These are phyloP conservation scores for Erysimum pusillum DNA, from an alignment of 441 rosid species.

Conservation along the genomic window DNA sequence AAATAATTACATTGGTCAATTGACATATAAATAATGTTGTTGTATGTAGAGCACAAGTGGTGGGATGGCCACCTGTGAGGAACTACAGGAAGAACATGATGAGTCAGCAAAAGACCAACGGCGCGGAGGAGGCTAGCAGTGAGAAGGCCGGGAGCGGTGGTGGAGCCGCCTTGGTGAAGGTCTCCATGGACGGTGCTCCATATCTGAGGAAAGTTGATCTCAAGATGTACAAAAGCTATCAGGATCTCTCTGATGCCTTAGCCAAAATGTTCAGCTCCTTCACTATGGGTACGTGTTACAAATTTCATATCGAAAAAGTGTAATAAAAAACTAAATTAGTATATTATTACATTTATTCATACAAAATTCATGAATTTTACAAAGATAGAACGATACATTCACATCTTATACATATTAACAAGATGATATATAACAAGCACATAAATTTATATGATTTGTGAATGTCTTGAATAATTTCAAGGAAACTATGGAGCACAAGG, in stretches of 20 bases:
- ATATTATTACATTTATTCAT: neutral
- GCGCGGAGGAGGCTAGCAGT: constrained; percentile 51
- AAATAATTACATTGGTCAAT: constrained; percentile 15
- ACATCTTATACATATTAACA: no score
- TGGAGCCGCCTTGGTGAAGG: constrained; percentile 83
- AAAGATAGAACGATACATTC: constrained; percentile 1
- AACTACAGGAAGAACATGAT: constrained; percentile 87
- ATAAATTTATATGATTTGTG: constrained; percentile 38
- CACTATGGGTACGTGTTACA: constrained; percentile 75
- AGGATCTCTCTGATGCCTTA: constrained; percentile 83
- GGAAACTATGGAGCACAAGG: constrained; percentile 89
- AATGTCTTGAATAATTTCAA: constrained; percentile 44
- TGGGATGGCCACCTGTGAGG: constrained; percentile 99
- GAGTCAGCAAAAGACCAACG: constrained; percentile 65
- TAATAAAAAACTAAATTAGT: neutral
- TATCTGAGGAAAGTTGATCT: constrained; percentile 95
- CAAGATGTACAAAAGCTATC: constrained; percentile 89
- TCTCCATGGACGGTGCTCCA: constrained; percentile 94
- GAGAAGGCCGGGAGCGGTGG: constrained; percentile 45
- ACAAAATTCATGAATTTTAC: neutral
- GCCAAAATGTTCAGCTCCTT: constrained; percentile 97
- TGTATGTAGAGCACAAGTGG: constrained; percentile 82
- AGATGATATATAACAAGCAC: no score
- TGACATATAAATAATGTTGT: neutral
- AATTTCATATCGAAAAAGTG: neutral